These are phyloP conservation scores for Crucibulum laeve DNA, from an alignment of 768 basidiomycete genomes.

Conservation along the genomic window DNA sequence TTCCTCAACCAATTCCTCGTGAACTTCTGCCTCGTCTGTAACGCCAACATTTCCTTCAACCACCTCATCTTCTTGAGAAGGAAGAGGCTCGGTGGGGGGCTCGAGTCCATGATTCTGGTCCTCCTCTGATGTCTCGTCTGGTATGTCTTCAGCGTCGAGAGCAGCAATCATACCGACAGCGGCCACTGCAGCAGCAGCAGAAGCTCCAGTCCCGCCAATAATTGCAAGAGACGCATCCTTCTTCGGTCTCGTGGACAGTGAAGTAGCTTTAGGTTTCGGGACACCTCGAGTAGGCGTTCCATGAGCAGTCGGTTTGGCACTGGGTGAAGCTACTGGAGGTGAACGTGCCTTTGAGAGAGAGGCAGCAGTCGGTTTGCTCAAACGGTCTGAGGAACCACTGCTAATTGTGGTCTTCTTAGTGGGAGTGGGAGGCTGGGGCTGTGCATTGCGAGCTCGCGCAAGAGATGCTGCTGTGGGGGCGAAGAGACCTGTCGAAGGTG, in stretches of 20 bases:
- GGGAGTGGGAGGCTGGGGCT: slow-evolving; percentile 39
- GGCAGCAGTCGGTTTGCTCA: slow-evolving; percentile 82
- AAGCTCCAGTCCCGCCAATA: slow-evolving; percentile 13
- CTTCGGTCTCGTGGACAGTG: slow-evolving; percentile 16
- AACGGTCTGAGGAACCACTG: slow-evolving; percentile 53
- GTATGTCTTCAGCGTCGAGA: slow-evolving; percentile 5
- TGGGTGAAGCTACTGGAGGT: slow-evolving; percentile 14
- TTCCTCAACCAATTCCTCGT: too few species aligned
- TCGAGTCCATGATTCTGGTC: slow-evolving; percentile 3
- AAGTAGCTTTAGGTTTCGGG: slow-evolving; percentile 13
- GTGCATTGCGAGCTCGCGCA: slow-evolving; percentile 59
- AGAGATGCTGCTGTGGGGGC: slow-evolving; percentile 84
- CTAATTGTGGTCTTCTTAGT: slow-evolving; percentile 52
- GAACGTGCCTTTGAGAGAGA: slow-evolving; percentile 55
- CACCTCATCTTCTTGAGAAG: too few species aligned
- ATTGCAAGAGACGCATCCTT: slow-evolving; percentile 15
- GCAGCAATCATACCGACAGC: slow-evolving; percentile 3
- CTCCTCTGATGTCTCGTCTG: slow-evolving; percentile 5
- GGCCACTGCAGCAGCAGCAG: slow-evolving; percentile 4
- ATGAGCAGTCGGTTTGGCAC: slow-evolving; percentile 18
- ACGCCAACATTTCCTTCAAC: too few species aligned
- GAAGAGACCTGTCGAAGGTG: slow-evolving; percentile 63
- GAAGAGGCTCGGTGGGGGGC: background rate
- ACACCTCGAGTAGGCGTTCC: slow-evolving; percentile 22
- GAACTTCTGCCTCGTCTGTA: too few species aligned